Percentiles rank a stretch among this genome's conserved stretches.
phyloP scores from a whole-genome alignment of 768 basidiomycete species.

The Calocybe cyanea region DNA sequence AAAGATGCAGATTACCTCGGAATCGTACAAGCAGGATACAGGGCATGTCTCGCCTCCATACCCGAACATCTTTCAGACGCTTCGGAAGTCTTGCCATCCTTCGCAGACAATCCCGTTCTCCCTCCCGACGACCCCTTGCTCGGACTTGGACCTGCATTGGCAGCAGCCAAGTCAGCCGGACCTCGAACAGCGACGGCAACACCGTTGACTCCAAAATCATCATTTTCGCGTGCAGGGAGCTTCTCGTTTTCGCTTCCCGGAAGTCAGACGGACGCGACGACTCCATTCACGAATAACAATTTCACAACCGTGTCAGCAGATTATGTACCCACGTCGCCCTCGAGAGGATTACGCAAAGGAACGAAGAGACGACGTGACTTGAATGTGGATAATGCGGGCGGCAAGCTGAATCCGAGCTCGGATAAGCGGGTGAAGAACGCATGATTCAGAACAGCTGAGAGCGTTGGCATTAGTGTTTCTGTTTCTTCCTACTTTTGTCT shows the following conservation, averaged over 20 bases:
- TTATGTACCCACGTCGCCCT: slow-evolving; percentile 31
- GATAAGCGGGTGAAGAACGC: too few species aligned
- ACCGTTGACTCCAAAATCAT: slow-evolving; percentile 6
- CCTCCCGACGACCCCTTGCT: slow-evolving; percentile 34
- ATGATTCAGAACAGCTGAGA: too few species aligned
- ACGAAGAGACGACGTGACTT: slow-evolving; percentile 9
- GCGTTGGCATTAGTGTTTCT: too few species aligned
- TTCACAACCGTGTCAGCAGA: slow-evolving; percentile 44
- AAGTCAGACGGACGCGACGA: slow-evolving; percentile 10
- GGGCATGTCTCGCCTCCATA: slow-evolving; percentile 32
- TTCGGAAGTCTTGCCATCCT: background rate
- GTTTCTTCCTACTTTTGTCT: too few species aligned
- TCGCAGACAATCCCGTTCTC: slow-evolving; percentile 14
- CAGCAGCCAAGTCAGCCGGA: background rate
- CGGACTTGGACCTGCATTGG: slow-evolving; percentile 11
- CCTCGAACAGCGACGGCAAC: too few species aligned
- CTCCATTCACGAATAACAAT: slow-evolving; percentile 34
- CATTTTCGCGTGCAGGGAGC: slow-evolving; percentile 22
- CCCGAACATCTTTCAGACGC: slow-evolving; percentile 8
- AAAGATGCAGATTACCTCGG: slow-evolving; percentile 55
- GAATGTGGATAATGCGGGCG: background rate
- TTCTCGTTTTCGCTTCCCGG: slow-evolving; percentile 19
- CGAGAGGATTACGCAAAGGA: slow-evolving; percentile 13
- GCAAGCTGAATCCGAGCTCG: background rate
- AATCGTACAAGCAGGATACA: slow-evolving; percentile 67